Base-by-base conservation (phyloP, 331 rosid genomes). In the Prunus yedoensis region DNA sequence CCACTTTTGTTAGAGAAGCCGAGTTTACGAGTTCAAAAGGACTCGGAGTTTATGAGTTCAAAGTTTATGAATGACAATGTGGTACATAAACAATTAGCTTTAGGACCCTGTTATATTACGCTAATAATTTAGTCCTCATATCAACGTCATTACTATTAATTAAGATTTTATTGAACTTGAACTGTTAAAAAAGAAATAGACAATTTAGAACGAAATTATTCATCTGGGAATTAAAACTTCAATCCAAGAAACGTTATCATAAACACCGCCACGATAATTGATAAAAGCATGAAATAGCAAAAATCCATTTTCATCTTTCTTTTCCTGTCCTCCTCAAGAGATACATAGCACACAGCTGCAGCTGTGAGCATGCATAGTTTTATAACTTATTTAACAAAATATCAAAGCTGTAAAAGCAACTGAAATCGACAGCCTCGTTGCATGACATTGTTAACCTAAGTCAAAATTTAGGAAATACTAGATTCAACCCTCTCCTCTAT, bases 341-440 rank as follows among this genome's bases (percentile, higher is more conserved):
- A 74, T 58, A 71, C 28, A 68, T 70, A 69, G 28, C 53, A 49
- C 30, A 47, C 74, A 41, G 84, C 51, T 57, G 56, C 25, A 67
- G 67, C 56, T 67, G 74, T 41, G 61, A 45, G 67, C 38, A 59
- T 62, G 53, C 70, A 43, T 17, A 1, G 69, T 71, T 70, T 68
- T 1, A 6, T 38, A 20, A 79, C 85, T 91, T 89, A 87, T 89
- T 91, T 35, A 62, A 66, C 14, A 20, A 65, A 54, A 68, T 17
- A 30, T n/a, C 58, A 69, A 70, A 70, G 32, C 76, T 32, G 78
- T 62, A 57, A 66, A 3, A 25, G 23, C 47, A 69, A 73, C 71
- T 27, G 78, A 57, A 58, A 67, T 10, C 71, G 45, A 74, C 27
- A 45, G 70, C 72, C 76, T 60, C 70, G 30, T 59, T 16, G 50